Evolutionary conservation across 768 basidiomycete genomes (phyloP).

Genomic region (Boletus rubropictus): DNA sequence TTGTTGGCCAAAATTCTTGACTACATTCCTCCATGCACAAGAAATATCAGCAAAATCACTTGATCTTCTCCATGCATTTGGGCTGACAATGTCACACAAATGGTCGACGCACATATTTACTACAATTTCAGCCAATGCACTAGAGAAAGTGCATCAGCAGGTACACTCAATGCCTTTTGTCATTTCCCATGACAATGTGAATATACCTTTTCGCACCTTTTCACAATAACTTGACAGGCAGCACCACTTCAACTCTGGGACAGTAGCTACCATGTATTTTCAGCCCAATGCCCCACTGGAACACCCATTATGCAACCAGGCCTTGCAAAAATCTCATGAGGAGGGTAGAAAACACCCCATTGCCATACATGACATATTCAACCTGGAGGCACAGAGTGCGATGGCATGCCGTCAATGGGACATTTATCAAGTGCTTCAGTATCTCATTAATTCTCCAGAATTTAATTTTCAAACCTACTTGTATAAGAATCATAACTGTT

Average conservation of each 20-base stretch:
- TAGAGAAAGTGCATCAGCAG: neutral
- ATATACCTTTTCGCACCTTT: no score
- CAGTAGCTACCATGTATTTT: constrained; percentile 31
- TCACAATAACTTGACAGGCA: constrained; percentile 36
- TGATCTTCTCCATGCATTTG: neutral
- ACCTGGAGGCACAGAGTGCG: no score
- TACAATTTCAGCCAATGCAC: constrained; percentile 1
- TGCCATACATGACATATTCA: no score
- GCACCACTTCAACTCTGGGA: constrained; percentile 33
- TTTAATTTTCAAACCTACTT: no score
- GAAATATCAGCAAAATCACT: neutral
- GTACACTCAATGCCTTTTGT: constrained; percentile 11
- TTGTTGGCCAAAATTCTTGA: neutral
- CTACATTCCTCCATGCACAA: neutral
- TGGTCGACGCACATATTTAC: neutral
- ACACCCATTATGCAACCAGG: constrained; percentile 6
- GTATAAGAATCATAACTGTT: no score
- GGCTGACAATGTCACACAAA: neutral
- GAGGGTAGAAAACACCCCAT: no score
- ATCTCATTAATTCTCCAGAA: constrained; percentile 26
- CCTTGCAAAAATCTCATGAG: constrained; percentile 21
- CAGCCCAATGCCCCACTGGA: constrained; percentile 20
- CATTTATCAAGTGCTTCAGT: constrained; percentile 21
- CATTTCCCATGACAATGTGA: neutral
- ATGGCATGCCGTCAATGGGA: neutral